Evolutionary conservation across 2,329 filamentous ascomycete genomes (phyloP).

Genomic region (Epichloe brachyelytri): DNA sequence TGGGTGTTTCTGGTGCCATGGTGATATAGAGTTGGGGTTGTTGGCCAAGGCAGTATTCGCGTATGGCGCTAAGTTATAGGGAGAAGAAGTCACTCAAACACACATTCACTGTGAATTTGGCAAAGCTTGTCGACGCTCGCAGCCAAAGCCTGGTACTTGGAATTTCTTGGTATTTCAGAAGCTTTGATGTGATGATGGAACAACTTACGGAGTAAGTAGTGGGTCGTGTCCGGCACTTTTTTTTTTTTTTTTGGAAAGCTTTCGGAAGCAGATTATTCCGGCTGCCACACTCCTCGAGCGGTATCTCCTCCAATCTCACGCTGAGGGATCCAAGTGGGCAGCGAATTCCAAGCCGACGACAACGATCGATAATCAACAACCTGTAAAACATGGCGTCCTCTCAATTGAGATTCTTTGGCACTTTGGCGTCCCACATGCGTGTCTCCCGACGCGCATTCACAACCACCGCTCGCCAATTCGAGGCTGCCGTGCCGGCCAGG

Average conservation of each 20-base stretch:
- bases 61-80: not conserved
- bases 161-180: not conserved
- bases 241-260: not conserved
- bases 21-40: not conserved
- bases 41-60: no score
- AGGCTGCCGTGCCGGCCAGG: constrained; percentile 27
- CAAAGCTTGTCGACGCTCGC: not conserved
- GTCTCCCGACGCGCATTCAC: constrained; percentile 34
- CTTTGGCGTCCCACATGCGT: constrained; percentile 31
- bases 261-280: constrained; percentile 8
- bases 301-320: not conserved
- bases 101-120: not conserved
- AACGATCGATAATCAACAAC: not conserved
- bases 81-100: not conserved
- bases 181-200: not conserved
- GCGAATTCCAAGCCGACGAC: constrained; percentile 1
- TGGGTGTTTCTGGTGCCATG: constrained; percentile 41
- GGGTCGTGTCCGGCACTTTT: not conserved
- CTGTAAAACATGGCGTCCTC: constrained; percentile 27
- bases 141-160: not conserved
- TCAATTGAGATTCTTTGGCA: constrained; percentile 32
- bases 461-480: constrained; percentile 33
- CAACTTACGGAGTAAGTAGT: not conserved
- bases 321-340: not conserved
- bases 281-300: not conserved